Evolutionary conservation across 371 early-diverging fungal genomes (phyloP).

Genomic region (Rhizopus sp.): DNA sequence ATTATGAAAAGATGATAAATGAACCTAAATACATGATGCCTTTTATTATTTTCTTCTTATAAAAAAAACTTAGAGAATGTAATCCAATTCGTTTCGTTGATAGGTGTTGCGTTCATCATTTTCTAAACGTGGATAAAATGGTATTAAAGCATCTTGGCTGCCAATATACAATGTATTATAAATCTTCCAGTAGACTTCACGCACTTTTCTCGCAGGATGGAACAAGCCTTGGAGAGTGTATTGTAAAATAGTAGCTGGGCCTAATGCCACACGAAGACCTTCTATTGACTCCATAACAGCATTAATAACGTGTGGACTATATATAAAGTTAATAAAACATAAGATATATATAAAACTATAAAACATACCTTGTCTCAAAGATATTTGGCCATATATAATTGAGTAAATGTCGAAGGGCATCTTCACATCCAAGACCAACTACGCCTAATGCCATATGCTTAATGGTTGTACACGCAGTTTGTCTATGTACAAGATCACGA

Average conservation of each 20-base stretch:
- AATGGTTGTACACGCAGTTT: slow-evolving; percentile 94
- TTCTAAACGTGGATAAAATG: slow-evolving; percentile 89
- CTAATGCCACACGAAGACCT: slow-evolving; percentile 88
- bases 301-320: slow-evolving; percentile 91
- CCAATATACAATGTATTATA: slow-evolving; percentile 94
- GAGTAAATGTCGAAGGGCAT: slow-evolving; percentile 90
- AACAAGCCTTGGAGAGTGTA: slow-evolving; percentile 95
- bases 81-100: slow-evolving; percentile 76
- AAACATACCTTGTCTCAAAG: slow-evolving; percentile 80
- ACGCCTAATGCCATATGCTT: slow-evolving; percentile 93
- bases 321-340: slow-evolving; percentile 16
- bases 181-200: slow-evolving; percentile 97
- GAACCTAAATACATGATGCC: too few species aligned
- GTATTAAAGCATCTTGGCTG: slow-evolving; percentile 89
- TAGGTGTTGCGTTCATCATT: slow-evolving; percentile 78
- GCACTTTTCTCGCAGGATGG: slow-evolving; percentile 96
- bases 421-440: slow-evolving; percentile 91
- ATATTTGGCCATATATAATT: slow-evolving; percentile 98
- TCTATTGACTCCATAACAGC: slow-evolving; percentile 98
- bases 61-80: slow-evolving; percentile 37
- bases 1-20: too few species aligned
- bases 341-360: slow-evolving; percentile 1
- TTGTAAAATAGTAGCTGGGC: slow-evolving; percentile 81
- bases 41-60: not conserved
- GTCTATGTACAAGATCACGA: slow-evolving; percentile 96